phyloP scores from a whole-genome alignment of 768 basidiomycete genomes.

The Psilocybe tampanensis region DNA sequence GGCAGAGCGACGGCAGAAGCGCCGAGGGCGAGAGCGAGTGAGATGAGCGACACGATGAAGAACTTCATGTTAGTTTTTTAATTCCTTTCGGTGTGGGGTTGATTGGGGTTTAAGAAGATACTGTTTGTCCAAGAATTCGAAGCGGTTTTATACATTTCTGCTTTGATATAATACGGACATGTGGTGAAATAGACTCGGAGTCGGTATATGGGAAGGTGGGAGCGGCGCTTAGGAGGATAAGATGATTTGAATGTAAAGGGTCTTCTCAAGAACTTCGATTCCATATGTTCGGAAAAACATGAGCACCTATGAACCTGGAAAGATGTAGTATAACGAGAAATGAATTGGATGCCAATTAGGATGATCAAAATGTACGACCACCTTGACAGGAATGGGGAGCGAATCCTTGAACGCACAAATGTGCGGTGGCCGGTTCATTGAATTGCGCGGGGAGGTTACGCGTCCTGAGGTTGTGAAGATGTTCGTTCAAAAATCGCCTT shows the following conservation, averaged over 20 bases:
- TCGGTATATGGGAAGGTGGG: background rate
- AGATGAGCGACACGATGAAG: conserved; percentile 9
- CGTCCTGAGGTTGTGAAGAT: too few species aligned
- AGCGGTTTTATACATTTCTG: background rate
- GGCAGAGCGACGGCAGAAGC: conserved; percentile 16
- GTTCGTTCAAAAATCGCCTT: too few species aligned
- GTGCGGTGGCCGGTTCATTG: too few species aligned
- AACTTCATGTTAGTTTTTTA: conserved; percentile 13
- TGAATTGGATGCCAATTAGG: too few species aligned
- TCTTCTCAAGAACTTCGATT: background rate
- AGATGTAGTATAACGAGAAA: too few species aligned
- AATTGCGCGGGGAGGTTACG: too few species aligned
- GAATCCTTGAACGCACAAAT: too few species aligned
- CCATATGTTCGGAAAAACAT: background rate
- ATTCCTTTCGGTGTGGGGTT: background rate
- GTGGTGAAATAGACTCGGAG: background rate
- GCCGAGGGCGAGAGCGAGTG: conserved; percentile 15
- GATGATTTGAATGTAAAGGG: background rate
- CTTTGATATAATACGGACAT: background rate
- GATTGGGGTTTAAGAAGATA: background rate
- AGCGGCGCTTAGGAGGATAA: background rate
- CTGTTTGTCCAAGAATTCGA: too few species aligned
- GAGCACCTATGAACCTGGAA: background rate
- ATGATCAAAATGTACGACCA: too few species aligned
- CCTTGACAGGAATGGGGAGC: too few species aligned